phyloP scores from a whole-genome alignment of 2,329 filamentous ascomycete genomes.

The Nothomitra cinnamomea region DNA sequence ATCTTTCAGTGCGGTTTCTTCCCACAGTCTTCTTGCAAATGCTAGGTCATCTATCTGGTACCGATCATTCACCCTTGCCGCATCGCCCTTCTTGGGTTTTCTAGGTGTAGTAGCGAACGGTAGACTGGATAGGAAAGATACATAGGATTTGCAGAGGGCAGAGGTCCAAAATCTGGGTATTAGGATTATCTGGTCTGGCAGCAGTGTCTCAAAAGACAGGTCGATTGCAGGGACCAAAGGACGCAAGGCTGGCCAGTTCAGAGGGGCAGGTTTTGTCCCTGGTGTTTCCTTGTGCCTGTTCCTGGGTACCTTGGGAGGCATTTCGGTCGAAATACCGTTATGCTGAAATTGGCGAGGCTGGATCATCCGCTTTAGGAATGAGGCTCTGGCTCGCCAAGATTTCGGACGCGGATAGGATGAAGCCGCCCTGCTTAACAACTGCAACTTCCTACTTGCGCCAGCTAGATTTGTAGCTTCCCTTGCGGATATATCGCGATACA shows the following conservation, averaged over 20 bases:
- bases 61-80: constrained; percentile 74
- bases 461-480: too few relatives aligned
- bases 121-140: constrained; percentile 52
- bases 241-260: constrained; percentile 55
- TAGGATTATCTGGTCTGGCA: constrained; percentile 53
- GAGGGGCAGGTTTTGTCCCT: constrained; percentile 10
- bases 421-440: too few relatives aligned
- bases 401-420: too few relatives aligned
- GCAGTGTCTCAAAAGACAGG: constrained; percentile 39
- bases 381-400: too few relatives aligned
- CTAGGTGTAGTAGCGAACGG: constrained; percentile 63
- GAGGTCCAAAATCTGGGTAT: constrained; percentile 59
- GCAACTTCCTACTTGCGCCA: too few relatives aligned
- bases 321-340: too few relatives aligned
- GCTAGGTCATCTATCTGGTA: constrained; percentile 61
- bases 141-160: constrained; percentile 58
- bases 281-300: too few relatives aligned
- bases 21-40: constrained; percentile 66
- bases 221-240: constrained; percentile 49
- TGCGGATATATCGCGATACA: too few relatives aligned
- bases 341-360: too few relatives aligned
- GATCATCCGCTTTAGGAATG: too few relatives aligned
- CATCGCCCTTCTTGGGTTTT: constrained; percentile 63
- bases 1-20: constrained; percentile 54
- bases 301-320: too few relatives aligned